Evolutionary conservation across 257 asterid species (phyloP).

Genomic region (Nicotiana tomentosiformis): DNA sequence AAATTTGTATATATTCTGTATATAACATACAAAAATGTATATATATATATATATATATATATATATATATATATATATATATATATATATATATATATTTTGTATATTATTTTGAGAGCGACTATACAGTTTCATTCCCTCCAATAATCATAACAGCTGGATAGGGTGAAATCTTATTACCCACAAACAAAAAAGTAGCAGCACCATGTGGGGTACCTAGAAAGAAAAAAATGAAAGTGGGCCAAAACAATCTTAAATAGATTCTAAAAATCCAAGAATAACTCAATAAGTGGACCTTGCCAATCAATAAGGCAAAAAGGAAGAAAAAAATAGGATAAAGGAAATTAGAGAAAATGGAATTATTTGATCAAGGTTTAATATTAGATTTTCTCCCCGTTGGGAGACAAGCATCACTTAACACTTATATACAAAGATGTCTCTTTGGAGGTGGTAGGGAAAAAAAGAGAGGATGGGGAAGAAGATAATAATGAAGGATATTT

Average conservation of each 20-base stretch:
- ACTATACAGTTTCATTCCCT: too few species aligned
- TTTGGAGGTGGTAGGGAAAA: constrained; percentile 1
- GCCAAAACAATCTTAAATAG: not conserved
- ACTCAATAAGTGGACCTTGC: not conserved
- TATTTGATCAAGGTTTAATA: constrained; percentile 22
- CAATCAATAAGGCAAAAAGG: not conserved
- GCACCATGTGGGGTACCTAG: not conserved
- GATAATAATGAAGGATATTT: not conserved
- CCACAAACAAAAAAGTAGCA: constrained; percentile 3
- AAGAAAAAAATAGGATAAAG: not conserved
- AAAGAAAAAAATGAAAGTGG: constrained; percentile 3
- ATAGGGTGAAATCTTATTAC: not conserved
- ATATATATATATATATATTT: too few species aligned
- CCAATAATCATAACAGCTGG: not conserved
- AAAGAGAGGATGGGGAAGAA: not conserved
- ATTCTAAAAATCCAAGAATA: not conserved
- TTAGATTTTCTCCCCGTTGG: constrained; percentile 60
- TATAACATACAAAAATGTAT: too few species aligned
- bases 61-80: too few species aligned
- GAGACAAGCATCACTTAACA: constrained; percentile 39
- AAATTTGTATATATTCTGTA: too few species aligned
- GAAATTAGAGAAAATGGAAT: not conserved
- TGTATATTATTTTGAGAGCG: too few species aligned
- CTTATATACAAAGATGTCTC: constrained; percentile 9
- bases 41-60: too few species aligned